Conservation (phyloP, 306 rosid species). For the Prunus mira region DNA sequence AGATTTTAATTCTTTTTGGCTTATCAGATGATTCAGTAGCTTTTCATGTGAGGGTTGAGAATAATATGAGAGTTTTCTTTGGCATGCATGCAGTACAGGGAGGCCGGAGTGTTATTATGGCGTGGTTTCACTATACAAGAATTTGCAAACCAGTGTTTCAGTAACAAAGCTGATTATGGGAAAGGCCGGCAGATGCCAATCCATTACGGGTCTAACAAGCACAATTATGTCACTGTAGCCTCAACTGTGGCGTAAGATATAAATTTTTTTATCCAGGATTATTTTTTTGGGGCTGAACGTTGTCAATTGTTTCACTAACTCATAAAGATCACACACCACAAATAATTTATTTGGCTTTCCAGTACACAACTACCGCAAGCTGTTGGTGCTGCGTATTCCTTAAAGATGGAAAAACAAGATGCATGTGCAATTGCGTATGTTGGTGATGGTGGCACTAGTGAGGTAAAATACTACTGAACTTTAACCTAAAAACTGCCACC, state of each 20-base stretch:
- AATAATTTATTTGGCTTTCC: constrained; percentile 20
- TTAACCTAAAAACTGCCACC: neutral
- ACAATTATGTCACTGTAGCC: constrained; percentile 76
- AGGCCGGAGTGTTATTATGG: constrained; percentile 83
- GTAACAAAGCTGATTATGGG: constrained; percentile 74
- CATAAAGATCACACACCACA: neutral
- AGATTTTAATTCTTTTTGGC: neutral
- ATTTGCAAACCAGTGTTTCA: constrained; percentile 79
- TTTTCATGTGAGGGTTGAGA: constrained; percentile 10
- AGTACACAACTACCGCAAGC: constrained; percentile 91
- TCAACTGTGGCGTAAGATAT: constrained; percentile 80
- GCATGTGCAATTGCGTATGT: constrained; percentile 81
- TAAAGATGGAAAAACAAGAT: constrained; percentile 79
- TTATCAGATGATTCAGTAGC: constrained; percentile 3
- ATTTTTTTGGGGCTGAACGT: neutral
- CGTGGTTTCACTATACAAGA: constrained; percentile 89
- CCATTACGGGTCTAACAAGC: constrained; percentile 86
- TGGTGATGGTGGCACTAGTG: constrained; percentile 98
- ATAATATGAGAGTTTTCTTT: constrained; percentile 12
- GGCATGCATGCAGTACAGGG: constrained; percentile 66
- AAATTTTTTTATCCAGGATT: neutral
- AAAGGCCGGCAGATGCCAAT: constrained; percentile 94
- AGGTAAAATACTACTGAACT: constrained; percentile 43
- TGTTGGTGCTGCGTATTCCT: constrained; percentile 95
- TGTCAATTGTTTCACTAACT: neutral